Evolutionary conservation across 768 basidiomycete genomes (phyloP).

Genomic region (Pleurotus pulmonarius): DNA sequence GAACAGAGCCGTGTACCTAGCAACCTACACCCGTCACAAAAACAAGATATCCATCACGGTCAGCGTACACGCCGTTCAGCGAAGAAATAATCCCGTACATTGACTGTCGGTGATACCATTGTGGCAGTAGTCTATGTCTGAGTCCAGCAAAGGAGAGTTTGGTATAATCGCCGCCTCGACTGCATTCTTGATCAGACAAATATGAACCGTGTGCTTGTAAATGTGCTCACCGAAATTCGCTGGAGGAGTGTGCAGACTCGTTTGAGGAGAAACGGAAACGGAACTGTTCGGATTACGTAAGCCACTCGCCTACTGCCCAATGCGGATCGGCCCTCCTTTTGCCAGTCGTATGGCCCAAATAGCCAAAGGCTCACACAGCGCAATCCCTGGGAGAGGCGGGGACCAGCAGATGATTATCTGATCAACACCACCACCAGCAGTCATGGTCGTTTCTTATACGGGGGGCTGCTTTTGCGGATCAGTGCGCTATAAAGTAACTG

Average conservation of each 20-base stretch:
- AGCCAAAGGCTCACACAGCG: too few relatives aligned
- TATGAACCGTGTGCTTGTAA: not conserved
- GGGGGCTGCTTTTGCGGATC: constrained; percentile 62
- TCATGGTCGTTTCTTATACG: constrained; percentile 18
- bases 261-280: constrained; percentile 1
- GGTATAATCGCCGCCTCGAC: constrained; percentile 1
- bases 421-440: constrained; percentile 5
- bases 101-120: constrained; percentile 76
- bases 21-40: constrained; percentile 54
- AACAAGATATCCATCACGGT: not conserved
- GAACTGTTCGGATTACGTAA: constrained; percentile 8
- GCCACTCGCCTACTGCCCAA: too few relatives aligned
- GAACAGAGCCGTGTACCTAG: constrained; percentile 88
- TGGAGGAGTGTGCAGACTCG: not conserved
- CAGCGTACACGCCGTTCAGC: not conserved
- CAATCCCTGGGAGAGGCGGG: not conserved
- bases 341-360: not conserved
- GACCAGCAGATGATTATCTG: not conserved
- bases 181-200: not conserved
- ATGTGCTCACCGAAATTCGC: constrained; percentile 1
- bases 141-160: not conserved
- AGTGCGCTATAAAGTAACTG: constrained; percentile 43
- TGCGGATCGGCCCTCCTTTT: not conserved
- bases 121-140: constrained; percentile 8
- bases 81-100: constrained; percentile 44